These are phyloP conservation scores for Acephala macrosclerotiorum DNA, from an alignment of 2,329 filamentous ascomycete species.

Conservation along the genomic window DNA sequence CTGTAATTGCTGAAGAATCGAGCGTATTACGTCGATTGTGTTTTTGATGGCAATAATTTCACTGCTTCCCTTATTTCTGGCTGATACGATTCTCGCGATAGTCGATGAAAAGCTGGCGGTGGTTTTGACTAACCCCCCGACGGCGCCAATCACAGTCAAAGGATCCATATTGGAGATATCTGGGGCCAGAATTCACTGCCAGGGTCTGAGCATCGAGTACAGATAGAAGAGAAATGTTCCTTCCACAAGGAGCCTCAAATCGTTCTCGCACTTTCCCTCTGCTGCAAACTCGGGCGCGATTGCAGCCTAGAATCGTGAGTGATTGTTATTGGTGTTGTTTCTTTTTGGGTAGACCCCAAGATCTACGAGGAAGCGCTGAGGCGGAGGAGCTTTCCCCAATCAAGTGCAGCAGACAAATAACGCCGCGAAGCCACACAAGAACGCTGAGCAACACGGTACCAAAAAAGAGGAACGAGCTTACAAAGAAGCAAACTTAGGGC, in stretches of 20 bases:
- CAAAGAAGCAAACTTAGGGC: no score
- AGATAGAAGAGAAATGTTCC: not conserved
- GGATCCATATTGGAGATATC: not conserved
- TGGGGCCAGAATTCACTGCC: not conserved
- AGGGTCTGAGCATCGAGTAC: not conserved
- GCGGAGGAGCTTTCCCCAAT: not conserved
- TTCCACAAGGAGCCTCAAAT: not conserved
- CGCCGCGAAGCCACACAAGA: not conserved
- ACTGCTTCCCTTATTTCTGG: slow-evolving; percentile 7
- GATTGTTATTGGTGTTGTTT: not conserved
- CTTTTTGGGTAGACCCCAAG: no score
- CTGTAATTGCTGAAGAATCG: slow-evolving; percentile 21
- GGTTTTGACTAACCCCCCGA: slow-evolving; percentile 2
- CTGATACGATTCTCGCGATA: slow-evolving; percentile 7
- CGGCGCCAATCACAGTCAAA: not conserved
- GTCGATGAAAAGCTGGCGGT: not conserved
- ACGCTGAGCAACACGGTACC: no score
- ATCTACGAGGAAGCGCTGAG: not conserved
- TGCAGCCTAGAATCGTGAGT: not conserved
- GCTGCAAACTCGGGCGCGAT: not conserved
- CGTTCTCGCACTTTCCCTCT: not conserved
- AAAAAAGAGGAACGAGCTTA: no score
- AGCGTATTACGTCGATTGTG: slow-evolving; percentile 17
- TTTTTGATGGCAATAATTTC: slow-evolving; percentile 19
- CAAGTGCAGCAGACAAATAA: not conserved